phyloP scores from a whole-genome alignment of 2,329 filamentous ascomycete species.

The Fusarium luffae region DNA sequence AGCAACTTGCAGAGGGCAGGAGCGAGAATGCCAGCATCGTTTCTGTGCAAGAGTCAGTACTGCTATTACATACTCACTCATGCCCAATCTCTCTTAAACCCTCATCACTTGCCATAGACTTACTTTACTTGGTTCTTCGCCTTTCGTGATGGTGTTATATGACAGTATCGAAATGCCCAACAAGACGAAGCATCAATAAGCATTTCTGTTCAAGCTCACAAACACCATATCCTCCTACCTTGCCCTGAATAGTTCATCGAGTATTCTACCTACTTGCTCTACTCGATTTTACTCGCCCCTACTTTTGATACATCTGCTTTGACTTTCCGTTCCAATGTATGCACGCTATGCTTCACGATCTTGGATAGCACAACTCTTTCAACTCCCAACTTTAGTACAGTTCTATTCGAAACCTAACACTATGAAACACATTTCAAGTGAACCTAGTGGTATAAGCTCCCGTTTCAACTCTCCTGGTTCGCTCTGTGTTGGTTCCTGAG shows the following conservation, averaged over 20 bases:
- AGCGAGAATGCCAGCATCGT: not conserved
- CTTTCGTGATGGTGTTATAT: not conserved
- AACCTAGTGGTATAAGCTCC: not conserved
- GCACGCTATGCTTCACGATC: not conserved
- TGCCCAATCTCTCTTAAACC: not conserved
- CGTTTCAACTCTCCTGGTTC: not conserved
- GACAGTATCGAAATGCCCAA: not conserved
- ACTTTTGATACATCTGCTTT: not conserved
- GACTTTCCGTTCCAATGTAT: not conserved
- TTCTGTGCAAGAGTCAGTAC: not conserved
- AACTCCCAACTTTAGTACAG: not conserved
- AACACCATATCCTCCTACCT: not conserved
- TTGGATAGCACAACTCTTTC: not conserved
- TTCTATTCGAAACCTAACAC: not conserved
- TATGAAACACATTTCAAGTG: not conserved
- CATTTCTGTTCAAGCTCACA: not conserved
- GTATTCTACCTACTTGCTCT: not conserved
- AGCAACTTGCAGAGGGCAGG: not conserved
- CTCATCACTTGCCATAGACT: not conserved
- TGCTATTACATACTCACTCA: no score
- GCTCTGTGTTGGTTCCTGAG: not conserved
- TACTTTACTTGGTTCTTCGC: not conserved
- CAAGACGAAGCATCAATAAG: not conserved
- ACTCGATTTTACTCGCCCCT: not conserved
- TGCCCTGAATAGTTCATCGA: not conserved